Conservation (phyloP, 352 stramenopile species). For the Phytopythium aichiense region DNA sequence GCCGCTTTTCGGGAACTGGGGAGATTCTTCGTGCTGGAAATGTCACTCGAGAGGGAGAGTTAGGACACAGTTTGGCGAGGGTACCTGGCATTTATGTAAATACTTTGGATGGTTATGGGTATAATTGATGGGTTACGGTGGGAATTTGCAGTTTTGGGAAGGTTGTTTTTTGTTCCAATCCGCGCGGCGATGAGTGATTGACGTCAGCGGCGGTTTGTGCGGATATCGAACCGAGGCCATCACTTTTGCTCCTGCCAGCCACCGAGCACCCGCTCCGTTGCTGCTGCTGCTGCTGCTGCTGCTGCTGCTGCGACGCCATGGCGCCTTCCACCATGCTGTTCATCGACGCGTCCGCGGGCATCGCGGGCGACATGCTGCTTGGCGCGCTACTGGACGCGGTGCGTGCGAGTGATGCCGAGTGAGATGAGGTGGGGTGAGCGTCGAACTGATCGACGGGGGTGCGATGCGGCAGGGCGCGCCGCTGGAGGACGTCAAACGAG, state of each 20-base stretch:
- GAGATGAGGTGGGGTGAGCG: neutral
- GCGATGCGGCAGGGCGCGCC: constrained; percentile 40
- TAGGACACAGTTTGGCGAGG: neutral
- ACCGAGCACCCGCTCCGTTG: neutral
- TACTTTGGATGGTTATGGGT: neutral
- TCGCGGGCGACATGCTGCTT: constrained; percentile 91
- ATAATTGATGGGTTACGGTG: neutral
- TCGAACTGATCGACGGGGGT: neutral
- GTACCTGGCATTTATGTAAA: neutral
- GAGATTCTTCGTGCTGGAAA: neutral
- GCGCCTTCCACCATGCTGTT: constrained; percentile 44
- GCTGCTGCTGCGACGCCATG: neutral
- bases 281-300: neutral
- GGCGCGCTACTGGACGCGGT: constrained; percentile 87
- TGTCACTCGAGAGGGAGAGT: neutral
- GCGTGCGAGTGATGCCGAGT: constrained; percentile 7
- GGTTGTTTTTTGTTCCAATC: constrained; percentile 6
- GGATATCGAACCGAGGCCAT: neutral
- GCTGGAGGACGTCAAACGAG: constrained; percentile 48
- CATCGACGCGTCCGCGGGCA: constrained; percentile 88
- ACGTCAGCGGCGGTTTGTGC: neutral
- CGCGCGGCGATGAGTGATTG: constrained; percentile 6
- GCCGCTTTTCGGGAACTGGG: neutral
- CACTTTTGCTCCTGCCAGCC: neutral
- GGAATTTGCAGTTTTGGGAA: neutral